A percentile compares a stretch with the other conserved stretches of the same genome.
Evolutionary conservation across 768 basidiomycete species (phyloP).

Genomic region (Ramaria sp.): DNA sequence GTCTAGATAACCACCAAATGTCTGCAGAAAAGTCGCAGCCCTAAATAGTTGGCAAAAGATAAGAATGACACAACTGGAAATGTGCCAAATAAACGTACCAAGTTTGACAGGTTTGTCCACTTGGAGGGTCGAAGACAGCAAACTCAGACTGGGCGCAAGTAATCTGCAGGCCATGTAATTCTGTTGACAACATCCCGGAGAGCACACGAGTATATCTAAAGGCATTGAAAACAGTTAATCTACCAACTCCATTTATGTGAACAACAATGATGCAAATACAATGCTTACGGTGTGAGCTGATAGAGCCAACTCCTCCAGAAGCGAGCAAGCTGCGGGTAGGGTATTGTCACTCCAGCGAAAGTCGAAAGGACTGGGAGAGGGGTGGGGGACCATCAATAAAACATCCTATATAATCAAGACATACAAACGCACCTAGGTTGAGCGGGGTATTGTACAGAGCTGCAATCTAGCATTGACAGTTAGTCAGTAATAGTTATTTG

Average conservation of each 20-base stretch:
- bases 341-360: constrained; percentile 78
- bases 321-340: constrained; percentile 44
- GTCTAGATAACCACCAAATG: constrained; percentile 63
- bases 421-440: constrained; percentile 21
- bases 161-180: constrained; percentile 60
- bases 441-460: constrained; percentile 76
- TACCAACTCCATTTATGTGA: too few species aligned
- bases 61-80: not conserved
- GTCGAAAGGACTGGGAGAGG: constrained; percentile 35
- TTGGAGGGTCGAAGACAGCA: constrained; percentile 57
- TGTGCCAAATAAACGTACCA: constrained; percentile 31
- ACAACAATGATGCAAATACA: not conserved
- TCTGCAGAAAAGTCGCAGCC: constrained; percentile 48
- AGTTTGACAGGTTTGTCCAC: constrained; percentile 55
- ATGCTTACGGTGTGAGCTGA: constrained; percentile 48
- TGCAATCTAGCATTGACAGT: constrained; percentile 38
- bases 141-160: constrained; percentile 61
- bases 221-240: not conserved
- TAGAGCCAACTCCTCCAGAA: constrained; percentile 82
- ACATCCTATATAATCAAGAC: not conserved
- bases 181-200: constrained; percentile 65
- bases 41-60: not conserved
- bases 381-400: not conserved
- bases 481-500: constrained; percentile 13
- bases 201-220: constrained; percentile 40